Percentiles rank a stretch among this genome's conserved stretches.
These are phyloP conservation scores for Meripilus lineatus DNA, from an alignment of 1,284 basidiomycete genomes.

Conservation along the genomic window DNA sequence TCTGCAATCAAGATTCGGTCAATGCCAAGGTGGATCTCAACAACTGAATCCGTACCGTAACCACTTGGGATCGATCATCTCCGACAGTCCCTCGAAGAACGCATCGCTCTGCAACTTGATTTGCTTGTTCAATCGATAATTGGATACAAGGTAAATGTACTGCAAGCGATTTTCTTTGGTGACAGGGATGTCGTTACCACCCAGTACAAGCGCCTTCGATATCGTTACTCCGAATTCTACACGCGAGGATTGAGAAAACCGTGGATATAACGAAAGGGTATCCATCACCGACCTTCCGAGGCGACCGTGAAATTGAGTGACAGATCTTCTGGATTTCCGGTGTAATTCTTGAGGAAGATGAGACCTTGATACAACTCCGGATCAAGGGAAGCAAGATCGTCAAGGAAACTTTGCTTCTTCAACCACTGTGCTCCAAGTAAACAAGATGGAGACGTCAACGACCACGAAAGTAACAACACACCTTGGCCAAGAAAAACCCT, in stretches of 20 bases:
- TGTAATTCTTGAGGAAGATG: slow-evolving; percentile 90
- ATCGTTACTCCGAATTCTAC: slow-evolving; percentile 84
- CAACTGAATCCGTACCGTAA: slow-evolving; percentile 48
- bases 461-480: slow-evolving; percentile 27
- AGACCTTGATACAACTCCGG: slow-evolving; percentile 91
- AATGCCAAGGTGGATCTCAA: slow-evolving; percentile 3
- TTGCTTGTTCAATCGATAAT: slow-evolving; percentile 87
- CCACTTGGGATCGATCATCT: slow-evolving; percentile 90
- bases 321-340: slow-evolving; percentile 87
- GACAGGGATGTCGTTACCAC: slow-evolving; percentile 83
- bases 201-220: slow-evolving; percentile 77
- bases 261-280: not conserved
- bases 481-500: slow-evolving; percentile 91
- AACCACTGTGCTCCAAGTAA: slow-evolving; percentile 60
- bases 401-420: slow-evolving; percentile 82
- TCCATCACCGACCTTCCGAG: slow-evolving; percentile 61
- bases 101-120: slow-evolving; percentile 84
- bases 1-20: slow-evolving; percentile 32
- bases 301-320: slow-evolving; percentile 89
- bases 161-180: slow-evolving; percentile 87
- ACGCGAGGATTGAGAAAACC: slow-evolving; percentile 2
- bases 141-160: slow-evolving; percentile 89
- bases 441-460: slow-evolving; percentile 1
- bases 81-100: slow-evolving; percentile 82
- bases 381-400: slow-evolving; percentile 90